Evolutionary conservation across 2,329 filamentous ascomycete genomes (phyloP).

Genomic region (Diaporthe vaccinii): DNA sequence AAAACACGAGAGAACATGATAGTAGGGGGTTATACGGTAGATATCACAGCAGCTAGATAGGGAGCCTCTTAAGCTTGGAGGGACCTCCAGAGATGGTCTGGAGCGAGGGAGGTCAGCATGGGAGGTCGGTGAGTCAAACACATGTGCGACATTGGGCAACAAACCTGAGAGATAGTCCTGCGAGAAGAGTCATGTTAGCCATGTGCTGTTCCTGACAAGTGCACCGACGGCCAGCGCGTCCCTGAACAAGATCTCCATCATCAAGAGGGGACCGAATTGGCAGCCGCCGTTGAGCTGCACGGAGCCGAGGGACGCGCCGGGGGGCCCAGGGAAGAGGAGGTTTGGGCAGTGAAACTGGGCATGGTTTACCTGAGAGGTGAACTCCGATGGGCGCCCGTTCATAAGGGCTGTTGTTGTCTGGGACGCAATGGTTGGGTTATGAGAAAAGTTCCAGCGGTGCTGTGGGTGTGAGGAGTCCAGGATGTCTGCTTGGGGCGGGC

Average conservation of each 20-base stretch:
- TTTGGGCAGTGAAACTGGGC: constrained; percentile 14
- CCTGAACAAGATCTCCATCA: background rate
- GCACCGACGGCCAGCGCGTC: constrained; percentile 33
- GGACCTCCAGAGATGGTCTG: constrained; percentile 69
- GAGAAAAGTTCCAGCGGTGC: constrained; percentile 40
- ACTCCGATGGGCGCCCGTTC: constrained; percentile 86
- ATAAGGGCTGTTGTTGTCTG: constrained; percentile 78
- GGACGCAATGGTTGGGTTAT: constrained; percentile 47
- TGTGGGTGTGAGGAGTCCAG: constrained; percentile 38
- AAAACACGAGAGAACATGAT: constrained; percentile 74
- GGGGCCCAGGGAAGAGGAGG: background rate
- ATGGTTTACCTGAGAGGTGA: constrained; percentile 84
- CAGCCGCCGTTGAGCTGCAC: constrained; percentile 18
- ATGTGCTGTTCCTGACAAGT: constrained; percentile 37
- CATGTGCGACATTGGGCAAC: constrained; percentile 48
- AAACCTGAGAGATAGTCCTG: constrained; percentile 84
- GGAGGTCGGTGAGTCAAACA: constrained; percentile 58
- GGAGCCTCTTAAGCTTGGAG: constrained; percentile 58
- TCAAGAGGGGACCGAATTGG: background rate
- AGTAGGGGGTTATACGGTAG: constrained; percentile 46
- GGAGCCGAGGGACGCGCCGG: background rate
- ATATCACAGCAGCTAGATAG: constrained; percentile 40
- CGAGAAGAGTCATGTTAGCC: constrained; percentile 57
- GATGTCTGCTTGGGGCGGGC: background rate
- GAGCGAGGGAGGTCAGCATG: constrained; percentile 50